Evolutionary conservation across 2,329 filamentous ascomycete species (phyloP), one percentile per base, ranked within the genome.

Genomic region (Mollisia scopiformis): DNA sequence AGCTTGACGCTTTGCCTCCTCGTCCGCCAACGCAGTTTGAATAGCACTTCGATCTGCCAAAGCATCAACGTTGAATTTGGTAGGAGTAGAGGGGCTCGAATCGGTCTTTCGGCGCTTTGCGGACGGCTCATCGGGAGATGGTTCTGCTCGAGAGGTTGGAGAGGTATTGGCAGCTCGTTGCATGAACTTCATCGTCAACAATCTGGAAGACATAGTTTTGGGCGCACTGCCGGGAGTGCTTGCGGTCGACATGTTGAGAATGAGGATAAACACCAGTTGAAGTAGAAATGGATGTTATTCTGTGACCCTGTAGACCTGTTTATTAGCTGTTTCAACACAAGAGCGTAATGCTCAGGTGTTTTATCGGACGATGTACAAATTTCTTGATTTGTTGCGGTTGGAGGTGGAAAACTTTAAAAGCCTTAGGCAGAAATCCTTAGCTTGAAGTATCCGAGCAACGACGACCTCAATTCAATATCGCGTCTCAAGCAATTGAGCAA

Each of bases 121-220:
- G 1, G 79, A 76, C n/a, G 78, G 84, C 19, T 82, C 79, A 21
- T 84, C 81, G 53, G 77, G 61, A 75, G 82, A 71, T 74, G 79
- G 72, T 65, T 83, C 74, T 78, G 57, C 69, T 74, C 63, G 75
- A 54, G 76, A 72, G 62, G 71, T 77, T 33, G 63, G 76, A 73
- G 79, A 79, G 53, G 78, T 84, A 53, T 88, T 87, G 53, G 88
- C 89, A 64, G 91, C 90, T 71, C 93, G 86, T 80, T 96, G 93
- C 93, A 97, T 97, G 74, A 97, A 97, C 80, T 96, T 96, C 93
- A 97, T 97, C 37, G 91, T 93, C 72, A 96, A 82, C 51, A 97
- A 88, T 68, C 93, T 88, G 61, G 90, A 93, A 65, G 93, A 97
- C 87, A 96, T 93, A 49, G 82, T 83, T 76, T 89, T 90, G 31